Conservation (phyloP, 1,284 basidiomycete species). For the Lentinula novae-zelandiae region DNA sequence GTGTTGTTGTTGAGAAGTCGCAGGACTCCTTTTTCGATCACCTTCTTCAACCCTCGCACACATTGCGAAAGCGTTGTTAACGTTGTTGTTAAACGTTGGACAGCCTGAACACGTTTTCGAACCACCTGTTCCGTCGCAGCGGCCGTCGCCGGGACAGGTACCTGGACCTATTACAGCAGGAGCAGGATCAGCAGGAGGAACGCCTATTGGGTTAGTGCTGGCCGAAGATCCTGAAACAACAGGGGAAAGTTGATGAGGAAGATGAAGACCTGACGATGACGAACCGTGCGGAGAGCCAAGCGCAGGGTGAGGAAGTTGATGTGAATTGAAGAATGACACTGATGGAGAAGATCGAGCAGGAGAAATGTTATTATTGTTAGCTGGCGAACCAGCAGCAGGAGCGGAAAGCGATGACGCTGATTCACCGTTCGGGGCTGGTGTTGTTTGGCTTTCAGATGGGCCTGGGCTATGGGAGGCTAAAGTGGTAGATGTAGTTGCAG, state of each 20-base stretch:
- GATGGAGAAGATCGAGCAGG: not conserved
- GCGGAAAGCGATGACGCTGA: slow-evolving; percentile 19
- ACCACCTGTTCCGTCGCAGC: slow-evolving; percentile 93
- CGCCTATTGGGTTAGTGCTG: slow-evolving; percentile 17
- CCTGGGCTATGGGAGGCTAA: not conserved
- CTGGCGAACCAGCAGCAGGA: not conserved
- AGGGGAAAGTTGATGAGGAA: not conserved
- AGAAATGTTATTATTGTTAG: not conserved
- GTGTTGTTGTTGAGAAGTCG: slow-evolving; percentile 10
- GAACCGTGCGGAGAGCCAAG: not conserved
- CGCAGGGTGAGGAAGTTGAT: not conserved
- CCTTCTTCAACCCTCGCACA: slow-evolving; percentile 34
- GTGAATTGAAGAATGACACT: not conserved
- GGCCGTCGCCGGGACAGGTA: slow-evolving; percentile 92
- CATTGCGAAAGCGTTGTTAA: slow-evolving; percentile 56
- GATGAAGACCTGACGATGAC: not conserved
- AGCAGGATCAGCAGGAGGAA: slow-evolving; percentile 24
- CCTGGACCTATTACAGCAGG: slow-evolving; percentile 38
- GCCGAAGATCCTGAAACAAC: slow-evolving; percentile 12
- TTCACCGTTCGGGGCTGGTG: slow-evolving; percentile 18
- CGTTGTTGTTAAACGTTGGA: slow-evolving; percentile 88
- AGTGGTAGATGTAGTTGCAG: slow-evolving; percentile 33
- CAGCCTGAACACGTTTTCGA: slow-evolving; percentile 89
- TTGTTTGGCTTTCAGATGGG: slow-evolving; percentile 36
- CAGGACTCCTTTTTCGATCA: not conserved